Evolutionary conservation across 306 rosid genomes (phyloP).

Genomic region (Malus asiatica): DNA sequence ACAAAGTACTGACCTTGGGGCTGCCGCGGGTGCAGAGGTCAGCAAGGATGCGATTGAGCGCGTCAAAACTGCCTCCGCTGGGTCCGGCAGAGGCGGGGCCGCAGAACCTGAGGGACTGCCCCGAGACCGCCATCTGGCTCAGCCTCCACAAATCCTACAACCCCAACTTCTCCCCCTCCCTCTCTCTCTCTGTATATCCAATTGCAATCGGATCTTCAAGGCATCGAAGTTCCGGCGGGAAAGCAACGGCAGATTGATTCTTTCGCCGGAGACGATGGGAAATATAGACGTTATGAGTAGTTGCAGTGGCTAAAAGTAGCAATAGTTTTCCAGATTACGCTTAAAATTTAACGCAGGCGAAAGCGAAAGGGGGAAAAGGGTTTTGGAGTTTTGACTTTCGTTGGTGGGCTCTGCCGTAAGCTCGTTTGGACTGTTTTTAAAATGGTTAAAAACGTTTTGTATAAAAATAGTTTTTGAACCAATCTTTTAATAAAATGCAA

Average conservation of each 20-base stretch:
- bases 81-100: conserved; percentile 40
- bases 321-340: neutral
- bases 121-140: conserved; percentile 43
- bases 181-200: neutral
- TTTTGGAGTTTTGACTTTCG: neutral
- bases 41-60: conserved; percentile 73
- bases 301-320: neutral
- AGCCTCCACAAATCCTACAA: conserved; percentile 36
- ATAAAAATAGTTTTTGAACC: too few relatives aligned
- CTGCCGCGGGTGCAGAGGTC: conserved; percentile 87
- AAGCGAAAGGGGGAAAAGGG: neutral
- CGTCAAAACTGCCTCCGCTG: conserved; percentile 51
- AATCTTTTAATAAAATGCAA: too few relatives aligned
- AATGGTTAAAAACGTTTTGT: too few relatives aligned
- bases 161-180: neutral
- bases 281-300: neutral
- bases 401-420: neutral
- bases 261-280: neutral
- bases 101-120: conserved; percentile 52
- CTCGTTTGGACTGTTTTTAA: too few relatives aligned
- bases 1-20: conserved; percentile 45
- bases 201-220: neutral
- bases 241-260: neutral
- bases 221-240: neutral
- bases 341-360: neutral